phyloP scores from a whole-genome alignment of 140 eudicot genomes.

The Erigeron philadelphicus region DNA sequence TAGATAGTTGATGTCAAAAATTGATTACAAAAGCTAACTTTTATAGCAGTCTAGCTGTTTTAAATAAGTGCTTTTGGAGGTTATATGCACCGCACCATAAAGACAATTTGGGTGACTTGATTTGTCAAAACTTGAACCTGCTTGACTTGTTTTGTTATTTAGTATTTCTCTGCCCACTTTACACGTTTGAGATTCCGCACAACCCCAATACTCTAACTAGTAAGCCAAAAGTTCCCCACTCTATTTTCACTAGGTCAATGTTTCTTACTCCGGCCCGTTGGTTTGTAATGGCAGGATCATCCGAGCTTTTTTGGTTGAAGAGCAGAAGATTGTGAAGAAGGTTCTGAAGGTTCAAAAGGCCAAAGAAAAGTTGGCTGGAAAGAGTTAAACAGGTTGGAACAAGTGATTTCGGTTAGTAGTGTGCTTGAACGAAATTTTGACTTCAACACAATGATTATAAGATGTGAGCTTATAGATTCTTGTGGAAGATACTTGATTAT shows the following conservation, averaged over 20 bases:
- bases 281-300: slow-evolving; percentile 38
- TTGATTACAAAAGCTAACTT: too few species aligned
- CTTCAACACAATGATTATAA: slow-evolving; percentile 28
- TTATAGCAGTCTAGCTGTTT: too few species aligned
- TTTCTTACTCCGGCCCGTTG: neutral
- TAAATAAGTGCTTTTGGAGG: too few species aligned
- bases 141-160: too few species aligned
- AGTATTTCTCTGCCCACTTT: too few species aligned
- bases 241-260: neutral
- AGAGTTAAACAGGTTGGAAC: slow-evolving; percentile 30
- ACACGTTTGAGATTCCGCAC: too few species aligned
- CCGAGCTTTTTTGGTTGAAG: slow-evolving; percentile 60
- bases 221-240: neutral
- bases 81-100: too few species aligned
- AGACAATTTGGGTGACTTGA: too few species aligned
- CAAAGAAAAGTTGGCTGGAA: slow-evolving; percentile 48
- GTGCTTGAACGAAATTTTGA: slow-evolving; percentile 42
- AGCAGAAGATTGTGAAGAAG: slow-evolving; percentile 61
- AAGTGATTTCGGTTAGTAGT: slow-evolving; percentile 18
- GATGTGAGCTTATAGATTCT: slow-evolving; percentile 38
- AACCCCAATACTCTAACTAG: too few species aligned
- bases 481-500: slow-evolving; percentile 20
- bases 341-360: slow-evolving; percentile 57
- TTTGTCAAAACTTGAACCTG: too few species aligned
- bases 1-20: too few species aligned